Base-by-base conservation (phyloP, 2,329 filamentous ascomycete species). In the Fusarium sp. region DNA sequence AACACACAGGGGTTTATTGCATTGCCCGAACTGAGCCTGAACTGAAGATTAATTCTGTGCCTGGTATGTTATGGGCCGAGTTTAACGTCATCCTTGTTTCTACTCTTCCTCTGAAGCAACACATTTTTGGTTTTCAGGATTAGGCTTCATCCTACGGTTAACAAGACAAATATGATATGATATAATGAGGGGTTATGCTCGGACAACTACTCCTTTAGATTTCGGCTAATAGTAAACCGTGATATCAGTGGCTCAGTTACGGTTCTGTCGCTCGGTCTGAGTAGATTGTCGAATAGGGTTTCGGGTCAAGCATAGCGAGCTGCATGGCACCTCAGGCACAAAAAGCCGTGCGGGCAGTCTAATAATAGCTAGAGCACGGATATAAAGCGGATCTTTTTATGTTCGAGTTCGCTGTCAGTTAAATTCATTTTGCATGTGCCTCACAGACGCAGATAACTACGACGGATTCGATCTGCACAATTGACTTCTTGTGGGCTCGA, bases 61-160 rank as follows among this genome's bases (percentile, higher is more conserved):
- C 13, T 43, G 65, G 52, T 55, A 70, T 70, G 66, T 63, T 46
- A 64, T 37, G 14, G 25, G 22, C 25, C 10, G 44, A 48, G 22
- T 33, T 32, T 44, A 48, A 41, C 17, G 39, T 51, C 35, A 50
- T 45, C n/a, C 48, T n/a, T 25, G 9, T 3, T 25, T 37, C 25
- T 27, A 9, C 35, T 19, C n/a, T 10, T 37, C 35, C n/a, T n/a
- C 8, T n/a, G 17, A 37, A 37, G 7, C 17, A 37, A 37, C 17
- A n/a, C 8, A 37, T 37, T 8, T n/a, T 10, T 10, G 7, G 8
- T 10, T 17, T n/a, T n/a, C 35, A 37, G 17, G 35, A 37, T 37
- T 19, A 9, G 8, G 17, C 17, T 37, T 19, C 33, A n/a, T n/a
- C 30, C 6, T 23, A 23, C 23, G 23, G 23, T 23, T 23, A 23